Conservation (phyloP, 2,329 filamentous ascomycete species). For the Aspergillus floridensis region DNA sequence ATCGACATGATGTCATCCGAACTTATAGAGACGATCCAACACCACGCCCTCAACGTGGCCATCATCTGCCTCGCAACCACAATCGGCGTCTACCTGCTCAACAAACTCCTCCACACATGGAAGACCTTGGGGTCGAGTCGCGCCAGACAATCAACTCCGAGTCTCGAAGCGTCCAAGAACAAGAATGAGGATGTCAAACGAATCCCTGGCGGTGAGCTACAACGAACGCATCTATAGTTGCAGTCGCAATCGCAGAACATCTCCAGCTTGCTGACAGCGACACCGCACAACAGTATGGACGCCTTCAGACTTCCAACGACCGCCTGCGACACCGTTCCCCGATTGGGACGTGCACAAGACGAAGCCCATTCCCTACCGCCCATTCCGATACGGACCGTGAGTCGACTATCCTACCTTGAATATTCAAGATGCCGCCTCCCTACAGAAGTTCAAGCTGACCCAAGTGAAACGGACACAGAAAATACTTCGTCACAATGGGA, state of each 20-base stretch:
- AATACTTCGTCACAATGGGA: slow-evolving; percentile 75
- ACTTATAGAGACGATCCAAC: slow-evolving; percentile 3
- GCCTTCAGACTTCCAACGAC: slow-evolving; percentile 58
- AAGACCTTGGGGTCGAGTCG: slow-evolving; percentile 12
- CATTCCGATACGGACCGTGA: slow-evolving; percentile 70
- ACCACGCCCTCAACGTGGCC: slow-evolving; percentile 22
- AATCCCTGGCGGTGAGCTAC: slow-evolving; percentile 47
- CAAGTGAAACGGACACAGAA: slow-evolving; percentile 32
- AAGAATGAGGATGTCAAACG: slow-evolving; percentile 31
- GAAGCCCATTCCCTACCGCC: slow-evolving; percentile 72
- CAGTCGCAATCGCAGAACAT: no score
- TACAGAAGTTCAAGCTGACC: background rate
- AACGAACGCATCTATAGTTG: no score
- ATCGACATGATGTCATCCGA: slow-evolving; percentile 5
- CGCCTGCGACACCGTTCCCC: slow-evolving; percentile 60
- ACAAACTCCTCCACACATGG: slow-evolving; percentile 25
- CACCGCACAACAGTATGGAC: slow-evolving; percentile 50
- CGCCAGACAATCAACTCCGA: slow-evolving; percentile 34
- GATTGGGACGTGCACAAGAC: slow-evolving; percentile 67
- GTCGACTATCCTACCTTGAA: slow-evolving; percentile 13
- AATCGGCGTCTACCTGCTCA: slow-evolving; percentile 30
- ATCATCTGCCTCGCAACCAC: slow-evolving; percentile 34
- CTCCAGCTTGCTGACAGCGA: no score
- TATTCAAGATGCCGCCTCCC: background rate
- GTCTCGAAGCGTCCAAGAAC: slow-evolving; percentile 44